phyloP scores from a whole-genome alignment of 2,329 filamentous ascomycete species.

The Sporothrix inflata region DNA sequence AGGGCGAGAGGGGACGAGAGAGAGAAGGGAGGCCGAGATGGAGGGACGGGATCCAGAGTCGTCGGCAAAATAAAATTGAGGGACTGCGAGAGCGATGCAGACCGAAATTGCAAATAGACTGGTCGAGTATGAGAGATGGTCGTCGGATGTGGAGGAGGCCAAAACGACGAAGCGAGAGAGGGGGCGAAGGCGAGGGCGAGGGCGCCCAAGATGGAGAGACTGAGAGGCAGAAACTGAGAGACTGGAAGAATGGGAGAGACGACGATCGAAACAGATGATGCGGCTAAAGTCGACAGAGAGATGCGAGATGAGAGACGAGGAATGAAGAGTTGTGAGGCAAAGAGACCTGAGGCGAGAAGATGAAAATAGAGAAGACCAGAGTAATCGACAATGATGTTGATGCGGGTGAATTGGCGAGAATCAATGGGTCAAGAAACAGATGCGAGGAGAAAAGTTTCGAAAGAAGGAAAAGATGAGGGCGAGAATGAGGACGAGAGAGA shows the following conservation, averaged over 20 bases:
- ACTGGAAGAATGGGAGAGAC: conserved; percentile 32
- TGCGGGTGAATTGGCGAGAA: conserved; percentile 39
- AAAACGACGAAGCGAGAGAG: conserved; percentile 26
- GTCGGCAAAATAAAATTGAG: conserved; percentile 20
- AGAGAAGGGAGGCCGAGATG: conserved; percentile 2
- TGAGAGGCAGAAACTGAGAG: conserved; percentile 27
- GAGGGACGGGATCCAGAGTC: conserved; percentile 15
- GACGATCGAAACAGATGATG: conserved; percentile 35
- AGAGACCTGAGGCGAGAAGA: background rate
- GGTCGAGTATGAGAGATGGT: conserved; percentile 24
- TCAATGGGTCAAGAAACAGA: conserved; percentile 32
- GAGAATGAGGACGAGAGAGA: conserved; percentile 21
- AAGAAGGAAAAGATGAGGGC: conserved; percentile 24
- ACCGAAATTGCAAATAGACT: conserved; percentile 17
- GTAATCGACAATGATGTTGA: conserved; percentile 31
- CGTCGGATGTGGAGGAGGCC: conserved; percentile 15
- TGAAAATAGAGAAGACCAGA: background rate
- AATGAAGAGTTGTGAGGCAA: conserved; percentile 4
- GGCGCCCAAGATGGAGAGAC: conserved; percentile 9
- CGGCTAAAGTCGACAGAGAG: conserved; percentile 37
- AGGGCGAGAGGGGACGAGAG: background rate
- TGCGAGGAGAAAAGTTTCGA: conserved; percentile 31
- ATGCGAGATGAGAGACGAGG: background rate
- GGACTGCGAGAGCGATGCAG: background rate
- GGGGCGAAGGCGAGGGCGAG: conserved; percentile 22